Conservation (phyloP, 306 rosid species). For the Prunus salicina region DNA sequence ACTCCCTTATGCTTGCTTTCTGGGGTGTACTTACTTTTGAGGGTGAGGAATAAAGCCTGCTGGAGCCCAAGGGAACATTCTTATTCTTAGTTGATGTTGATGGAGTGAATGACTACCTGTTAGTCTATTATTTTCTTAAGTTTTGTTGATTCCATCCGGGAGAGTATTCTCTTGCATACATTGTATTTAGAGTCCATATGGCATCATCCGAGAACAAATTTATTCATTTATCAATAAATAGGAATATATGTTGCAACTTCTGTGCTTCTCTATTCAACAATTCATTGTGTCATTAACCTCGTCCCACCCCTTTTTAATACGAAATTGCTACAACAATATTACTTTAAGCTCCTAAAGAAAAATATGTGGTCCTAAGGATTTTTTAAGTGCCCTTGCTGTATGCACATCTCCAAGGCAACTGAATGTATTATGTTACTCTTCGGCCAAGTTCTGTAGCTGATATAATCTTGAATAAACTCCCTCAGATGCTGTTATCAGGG, state of each 20-base stretch:
- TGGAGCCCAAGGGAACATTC: background rate
- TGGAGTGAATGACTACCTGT: background rate
- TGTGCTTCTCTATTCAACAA: background rate
- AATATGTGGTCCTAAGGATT: slow-evolving; percentile 8
- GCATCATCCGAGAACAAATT: background rate
- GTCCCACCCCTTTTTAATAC: slow-evolving; percentile 14
- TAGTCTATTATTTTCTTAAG: background rate
- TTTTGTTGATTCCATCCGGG: background rate
- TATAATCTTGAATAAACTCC: slow-evolving; percentile 72
- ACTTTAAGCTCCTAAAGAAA: slow-evolving; percentile 12
- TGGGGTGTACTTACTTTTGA: background rate
- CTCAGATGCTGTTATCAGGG: slow-evolving; percentile 41
- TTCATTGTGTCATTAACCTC: slow-evolving; percentile 8
- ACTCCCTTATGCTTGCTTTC: background rate
- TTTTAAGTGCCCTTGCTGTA: background rate
- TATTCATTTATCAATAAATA: background rate
- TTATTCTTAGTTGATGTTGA: background rate
- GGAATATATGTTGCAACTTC: background rate
- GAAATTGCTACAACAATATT: background rate
- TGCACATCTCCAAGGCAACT: background rate
- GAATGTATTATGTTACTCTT: slow-evolving; percentile 27
- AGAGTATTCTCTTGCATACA: background rate
- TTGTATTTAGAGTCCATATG: background rate
- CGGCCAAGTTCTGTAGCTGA: slow-evolving; percentile 59
- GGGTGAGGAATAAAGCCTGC: background rate